These are phyloP conservation scores for Tardiomyces digboiensis DNA, from an alignment of 1,139 yeast species.

Conservation along the genomic window DNA sequence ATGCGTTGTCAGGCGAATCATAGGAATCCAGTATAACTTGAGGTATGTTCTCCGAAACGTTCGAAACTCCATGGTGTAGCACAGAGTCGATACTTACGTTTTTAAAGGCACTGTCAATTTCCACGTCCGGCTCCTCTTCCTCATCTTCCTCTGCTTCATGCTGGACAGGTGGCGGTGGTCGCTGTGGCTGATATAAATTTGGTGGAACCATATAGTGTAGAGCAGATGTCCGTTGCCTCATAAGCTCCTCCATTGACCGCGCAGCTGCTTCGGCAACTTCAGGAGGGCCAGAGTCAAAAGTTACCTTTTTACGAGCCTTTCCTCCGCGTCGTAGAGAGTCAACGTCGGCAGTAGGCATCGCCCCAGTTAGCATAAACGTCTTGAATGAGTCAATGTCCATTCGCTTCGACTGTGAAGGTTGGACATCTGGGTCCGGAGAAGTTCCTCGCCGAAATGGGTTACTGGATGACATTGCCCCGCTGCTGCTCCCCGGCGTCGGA, in stretches of 20 bases:
- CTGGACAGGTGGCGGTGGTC: conserved; percentile 6
- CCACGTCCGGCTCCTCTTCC: conserved; percentile 25
- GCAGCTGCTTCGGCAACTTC: conserved; percentile 33
- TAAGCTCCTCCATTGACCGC: conserved; percentile 28
- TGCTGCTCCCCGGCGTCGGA: conserved; percentile 2
- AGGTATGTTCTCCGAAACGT: conserved; percentile 15
- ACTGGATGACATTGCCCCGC: conserved; percentile 7
- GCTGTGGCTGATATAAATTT: conserved; percentile 1
- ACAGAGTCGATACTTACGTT: conserved; percentile 31
- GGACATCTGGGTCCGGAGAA: conserved; percentile 4
- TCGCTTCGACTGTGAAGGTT: conserved; percentile 6
- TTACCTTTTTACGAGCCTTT: conserved; percentile 24
- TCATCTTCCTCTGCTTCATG: conserved; percentile 4
- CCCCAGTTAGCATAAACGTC: conserved; percentile 27
- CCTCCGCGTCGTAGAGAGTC: conserved; percentile 1
- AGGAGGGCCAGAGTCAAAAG: conserved; percentile 29
- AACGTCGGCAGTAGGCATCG: conserved; percentile 10
- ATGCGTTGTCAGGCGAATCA: background rate
- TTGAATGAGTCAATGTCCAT: conserved; percentile 30
- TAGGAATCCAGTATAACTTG: background rate
- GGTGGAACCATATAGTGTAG: conserved; percentile 6
- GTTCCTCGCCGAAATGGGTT: conserved; percentile 22
- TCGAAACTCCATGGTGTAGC: conserved; percentile 29
- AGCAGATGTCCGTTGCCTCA: conserved; percentile 27
- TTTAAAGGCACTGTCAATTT: conserved; percentile 24